Conservation (phyloP, 2,329 filamentous ascomycete species). For the Pestalotiopsis sp. region DNA sequence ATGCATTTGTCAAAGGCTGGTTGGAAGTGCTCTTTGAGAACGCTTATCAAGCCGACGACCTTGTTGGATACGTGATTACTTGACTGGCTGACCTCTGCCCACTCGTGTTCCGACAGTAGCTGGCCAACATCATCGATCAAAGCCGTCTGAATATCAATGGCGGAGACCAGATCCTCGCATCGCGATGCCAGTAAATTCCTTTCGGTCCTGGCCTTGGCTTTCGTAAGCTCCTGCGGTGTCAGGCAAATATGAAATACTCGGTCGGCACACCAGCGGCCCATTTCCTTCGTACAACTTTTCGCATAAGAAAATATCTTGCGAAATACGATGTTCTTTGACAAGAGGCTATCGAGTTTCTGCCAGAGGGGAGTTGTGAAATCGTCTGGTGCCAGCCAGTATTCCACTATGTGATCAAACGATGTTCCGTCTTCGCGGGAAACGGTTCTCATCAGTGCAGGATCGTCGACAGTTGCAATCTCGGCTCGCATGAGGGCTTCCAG, state of each 20-base stretch:
- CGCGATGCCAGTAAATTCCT: constrained; percentile 35
- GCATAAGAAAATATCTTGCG: constrained; percentile 61
- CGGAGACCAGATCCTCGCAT: constrained; percentile 22
- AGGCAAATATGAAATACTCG: constrained; percentile 75
- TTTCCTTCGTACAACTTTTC: constrained; percentile 58
- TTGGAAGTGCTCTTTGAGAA: constrained; percentile 65
- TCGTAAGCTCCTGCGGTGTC: constrained; percentile 60
- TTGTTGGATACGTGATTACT: constrained; percentile 68
- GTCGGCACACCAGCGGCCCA: constrained; percentile 87
- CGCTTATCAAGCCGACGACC: constrained; percentile 61
- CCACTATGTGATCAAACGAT: constrained; percentile 52
- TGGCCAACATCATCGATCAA: constrained; percentile 60
- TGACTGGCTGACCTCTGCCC: constrained; percentile 35
- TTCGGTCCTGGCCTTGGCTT: constrained; percentile 59
- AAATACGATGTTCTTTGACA: constrained; percentile 49
- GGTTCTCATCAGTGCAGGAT: constrained; percentile 57
- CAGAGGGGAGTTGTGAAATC: constrained; percentile 68
- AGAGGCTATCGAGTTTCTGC: constrained; percentile 49
- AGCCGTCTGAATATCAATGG: constrained; percentile 23
- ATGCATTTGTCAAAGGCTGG: constrained; percentile 70
- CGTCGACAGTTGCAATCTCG: constrained; percentile 74
- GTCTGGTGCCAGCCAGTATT: constrained; percentile 49
- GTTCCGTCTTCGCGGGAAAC: constrained; percentile 21
- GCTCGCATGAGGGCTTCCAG: constrained; percentile 79
- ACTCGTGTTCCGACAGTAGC: constrained; percentile 54